Evolutionary conservation across 2,329 filamentous ascomycete genomes (phyloP).

Genomic region (Phaeoacremonium minimum): DNA sequence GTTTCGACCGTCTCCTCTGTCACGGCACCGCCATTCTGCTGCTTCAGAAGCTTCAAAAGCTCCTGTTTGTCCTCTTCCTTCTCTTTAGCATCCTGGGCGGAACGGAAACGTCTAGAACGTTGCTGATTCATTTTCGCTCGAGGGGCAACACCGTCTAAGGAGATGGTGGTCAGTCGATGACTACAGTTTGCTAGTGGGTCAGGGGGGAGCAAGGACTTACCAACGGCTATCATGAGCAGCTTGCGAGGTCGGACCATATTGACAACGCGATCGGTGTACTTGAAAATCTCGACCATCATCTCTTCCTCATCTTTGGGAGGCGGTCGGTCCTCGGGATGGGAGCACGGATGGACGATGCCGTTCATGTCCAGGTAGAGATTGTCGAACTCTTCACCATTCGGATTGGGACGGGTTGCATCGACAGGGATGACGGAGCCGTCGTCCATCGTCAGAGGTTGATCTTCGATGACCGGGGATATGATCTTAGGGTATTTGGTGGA

Average conservation of each 20-base stretch:
- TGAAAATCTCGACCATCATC: slow-evolving; percentile 99
- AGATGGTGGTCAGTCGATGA: slow-evolving; percentile 18
- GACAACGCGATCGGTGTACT: slow-evolving; percentile 96
- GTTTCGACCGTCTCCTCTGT: slow-evolving; percentile 58
- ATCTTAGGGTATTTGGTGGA: slow-evolving; percentile 98
- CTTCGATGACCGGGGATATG: slow-evolving; percentile 85
- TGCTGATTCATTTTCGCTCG: slow-evolving; percentile 99
- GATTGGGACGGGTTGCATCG: slow-evolving; percentile 79
- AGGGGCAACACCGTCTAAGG: slow-evolving; percentile 84
- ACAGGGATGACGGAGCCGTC: slow-evolving; percentile 83
- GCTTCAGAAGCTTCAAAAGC: slow-evolving; percentile 77
- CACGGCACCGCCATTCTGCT: slow-evolving; percentile 65
- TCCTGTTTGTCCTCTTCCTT: slow-evolving; percentile 90
- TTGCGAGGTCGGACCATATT: slow-evolving; percentile 98
- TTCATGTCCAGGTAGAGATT: slow-evolving; percentile 99
- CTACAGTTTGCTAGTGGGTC: not conserved
- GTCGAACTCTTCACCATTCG: slow-evolving; percentile 96
- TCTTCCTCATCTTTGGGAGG: slow-evolving; percentile 92
- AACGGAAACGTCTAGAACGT: slow-evolving; percentile 89
- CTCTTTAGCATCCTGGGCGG: slow-evolving; percentile 89
- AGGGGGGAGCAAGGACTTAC: slow-evolving; percentile 43
- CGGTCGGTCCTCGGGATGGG: slow-evolving; percentile 90
- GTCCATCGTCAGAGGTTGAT: slow-evolving; percentile 70
- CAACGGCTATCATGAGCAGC: slow-evolving; percentile 94
- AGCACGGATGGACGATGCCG: slow-evolving; percentile 97